Base-by-base conservation (phyloP, 768 basidiomycete genomes). In the Russula vinacea region DNA sequence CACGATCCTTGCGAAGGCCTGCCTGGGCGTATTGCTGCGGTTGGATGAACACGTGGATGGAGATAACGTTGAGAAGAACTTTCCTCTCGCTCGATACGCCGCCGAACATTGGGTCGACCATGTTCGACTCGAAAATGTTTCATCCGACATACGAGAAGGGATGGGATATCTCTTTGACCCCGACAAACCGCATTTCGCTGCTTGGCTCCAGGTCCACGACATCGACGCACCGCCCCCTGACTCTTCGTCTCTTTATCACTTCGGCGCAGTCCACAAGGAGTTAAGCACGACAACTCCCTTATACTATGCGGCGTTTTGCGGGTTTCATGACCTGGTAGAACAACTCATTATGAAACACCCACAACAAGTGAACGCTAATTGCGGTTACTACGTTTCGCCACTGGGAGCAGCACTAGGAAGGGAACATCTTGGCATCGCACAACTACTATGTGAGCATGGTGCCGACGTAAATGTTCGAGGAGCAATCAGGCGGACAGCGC, bases 21-120 rank as follows among this genome's bases (percentile, higher is more conserved):
- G 53, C 45, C 7, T 62, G 5, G 37, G 45, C 13, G 45, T 40
- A 17, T 24, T 57, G 5, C 42, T 51, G 2, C 39, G 35, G 11
- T 24, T 29, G 55, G 55, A 62, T n/a, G 26, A 32, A n/a, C 26
- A 6, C 7, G 14, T 51, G n/a, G 19, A 33, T 10, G 2, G 11
- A 1, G 1, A 14, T 0, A 17, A 8, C n/a, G 24, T 42, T 17
- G 14, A 11, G 5, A 7, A 35, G 2, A 22, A 1, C 2, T 54
- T 14, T 26, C 60, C 60, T 45, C 52, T 62, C 3, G 44, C 29
- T 14, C 7, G 7, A 24, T 62, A 62, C 35, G 51, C 60, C n/a
- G 53, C 40, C 5, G 3, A 24, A 39, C 35, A 62, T 26, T 62
- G 60, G 60, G 40, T 17, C 2, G 29, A 32, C 29, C 59, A 60